A percentile compares a stretch with the other conserved stretches of the same genome.
phyloP scores from a whole-genome alignment of 2,329 filamentous ascomycete species.

The Neofusicoccum umdonicola region DNA sequence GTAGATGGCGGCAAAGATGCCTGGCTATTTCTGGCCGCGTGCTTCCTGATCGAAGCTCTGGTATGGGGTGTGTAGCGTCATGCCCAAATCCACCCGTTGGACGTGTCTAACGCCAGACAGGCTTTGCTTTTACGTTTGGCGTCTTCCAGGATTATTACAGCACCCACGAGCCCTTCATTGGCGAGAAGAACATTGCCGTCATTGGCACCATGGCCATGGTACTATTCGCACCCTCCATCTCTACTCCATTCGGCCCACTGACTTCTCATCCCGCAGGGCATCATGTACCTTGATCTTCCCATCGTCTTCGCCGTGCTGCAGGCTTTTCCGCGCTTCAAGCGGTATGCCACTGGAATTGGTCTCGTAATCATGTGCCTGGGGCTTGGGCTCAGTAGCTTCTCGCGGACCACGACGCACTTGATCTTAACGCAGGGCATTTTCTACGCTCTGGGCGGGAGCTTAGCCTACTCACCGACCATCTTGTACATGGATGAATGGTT shows the following conservation, averaged over 20 bases:
- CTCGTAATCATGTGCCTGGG: slow-evolving; percentile 35
- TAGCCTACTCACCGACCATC: slow-evolving; percentile 57
- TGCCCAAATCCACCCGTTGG: background rate
- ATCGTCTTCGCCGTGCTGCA: slow-evolving; percentile 38
- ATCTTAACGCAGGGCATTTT: slow-evolving; percentile 61
- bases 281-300: slow-evolving; percentile 46
- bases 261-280: slow-evolving; percentile 26
- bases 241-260: background rate
- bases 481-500: slow-evolving; percentile 64
- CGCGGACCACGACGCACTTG: slow-evolving; percentile 52
- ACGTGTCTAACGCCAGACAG: slow-evolving; percentile 39
- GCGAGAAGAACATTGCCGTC: slow-evolving; percentile 54
- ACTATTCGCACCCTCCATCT: slow-evolving; percentile 46
- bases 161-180: slow-evolving; percentile 57
- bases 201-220: slow-evolving; percentile 65
- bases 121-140: slow-evolving; percentile 67
- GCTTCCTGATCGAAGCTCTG: slow-evolving; percentile 54
- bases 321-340: slow-evolving; percentile 31
- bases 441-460: slow-evolving; percentile 58
- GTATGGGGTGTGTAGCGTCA: slow-evolving; percentile 47
- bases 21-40: slow-evolving; percentile 51
- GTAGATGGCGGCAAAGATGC: slow-evolving; percentile 52
- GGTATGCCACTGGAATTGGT: slow-evolving; percentile 33
- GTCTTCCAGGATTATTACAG: slow-evolving; percentile 70
- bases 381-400: slow-evolving; percentile 48